Percentiles rank a stretch among this genome's conserved stretches.
Evolutionary conservation across 2,329 filamentous ascomycete species (phyloP).

Genomic region (Xylariaceae sp.): DNA sequence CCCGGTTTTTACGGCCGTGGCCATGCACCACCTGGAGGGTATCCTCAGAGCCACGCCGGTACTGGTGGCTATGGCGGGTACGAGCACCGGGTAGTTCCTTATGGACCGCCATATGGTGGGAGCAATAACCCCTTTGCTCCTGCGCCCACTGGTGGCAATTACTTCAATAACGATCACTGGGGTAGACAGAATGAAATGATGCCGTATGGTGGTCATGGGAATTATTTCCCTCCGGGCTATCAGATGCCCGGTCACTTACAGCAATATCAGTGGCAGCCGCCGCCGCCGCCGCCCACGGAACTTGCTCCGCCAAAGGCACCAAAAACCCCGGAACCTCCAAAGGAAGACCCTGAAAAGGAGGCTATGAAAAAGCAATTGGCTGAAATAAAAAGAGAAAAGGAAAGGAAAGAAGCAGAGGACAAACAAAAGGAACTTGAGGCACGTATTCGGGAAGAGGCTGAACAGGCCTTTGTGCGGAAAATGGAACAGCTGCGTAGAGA

Average conservation of each 20-base stretch:
- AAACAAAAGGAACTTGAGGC: slow-evolving; percentile 43
- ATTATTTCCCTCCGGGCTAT: slow-evolving; percentile 37
- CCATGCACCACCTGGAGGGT: slow-evolving; percentile 34
- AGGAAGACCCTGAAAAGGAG: slow-evolving; percentile 54
- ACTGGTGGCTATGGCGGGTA: slow-evolving; percentile 43
- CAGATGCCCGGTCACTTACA: slow-evolving; percentile 47
- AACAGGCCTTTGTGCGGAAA: slow-evolving; percentile 40
- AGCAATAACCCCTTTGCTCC: slow-evolving; percentile 35
- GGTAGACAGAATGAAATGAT: slow-evolving; percentile 33
- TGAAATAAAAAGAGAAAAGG: slow-evolving; percentile 44
- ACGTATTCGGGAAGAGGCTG: slow-evolving; percentile 44
- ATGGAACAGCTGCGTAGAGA: slow-evolving; percentile 41
- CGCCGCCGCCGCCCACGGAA: slow-evolving; percentile 37
- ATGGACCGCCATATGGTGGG: slow-evolving; percentile 30
- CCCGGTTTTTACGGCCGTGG: slow-evolving; percentile 34
- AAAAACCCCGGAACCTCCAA: slow-evolving; percentile 21
- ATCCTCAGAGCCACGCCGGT: slow-evolving; percentile 46
- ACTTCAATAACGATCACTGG: slow-evolving; percentile 39
- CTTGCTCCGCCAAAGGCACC: slow-evolving; percentile 26
- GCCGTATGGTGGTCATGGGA: slow-evolving; percentile 36
- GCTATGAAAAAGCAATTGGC: slow-evolving; percentile 58
- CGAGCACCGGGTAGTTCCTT: slow-evolving; percentile 47
- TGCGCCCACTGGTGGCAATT: slow-evolving; percentile 35
- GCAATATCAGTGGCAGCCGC: slow-evolving; percentile 42
- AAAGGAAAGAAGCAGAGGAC: slow-evolving; percentile 43